Conservation (phyloP, 2,329 filamentous ascomycete genomes). For the Ceratocystiopsis sp. region DNA sequence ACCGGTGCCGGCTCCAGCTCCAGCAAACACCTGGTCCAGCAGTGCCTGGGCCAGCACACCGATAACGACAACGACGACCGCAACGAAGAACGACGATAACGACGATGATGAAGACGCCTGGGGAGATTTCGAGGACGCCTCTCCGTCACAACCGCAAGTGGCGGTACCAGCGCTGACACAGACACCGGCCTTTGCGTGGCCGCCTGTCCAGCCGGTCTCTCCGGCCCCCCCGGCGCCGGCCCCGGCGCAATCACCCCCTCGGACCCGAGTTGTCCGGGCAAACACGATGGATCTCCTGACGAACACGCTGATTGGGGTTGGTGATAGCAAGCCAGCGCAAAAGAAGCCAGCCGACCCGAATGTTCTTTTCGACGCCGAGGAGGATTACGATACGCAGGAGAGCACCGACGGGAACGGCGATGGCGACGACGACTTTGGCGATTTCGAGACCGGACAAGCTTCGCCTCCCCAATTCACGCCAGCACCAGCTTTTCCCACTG, state of each 20-base stretch:
- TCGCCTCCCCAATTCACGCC: no score
- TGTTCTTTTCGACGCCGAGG: constrained; percentile 49
- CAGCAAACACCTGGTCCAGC: background rate
- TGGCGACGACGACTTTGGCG: constrained; percentile 12
- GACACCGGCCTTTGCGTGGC: constrained; percentile 2
- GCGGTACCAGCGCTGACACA: constrained; percentile 1
- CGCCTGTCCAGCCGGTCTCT: constrained; percentile 1
- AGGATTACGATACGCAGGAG: constrained; percentile 17
- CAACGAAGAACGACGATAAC: background rate
- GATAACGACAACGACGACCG: constrained; percentile 9
- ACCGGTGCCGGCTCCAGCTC: constrained; percentile 1
- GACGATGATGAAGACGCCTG: constrained; percentile 44
- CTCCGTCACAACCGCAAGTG: constrained; percentile 11
- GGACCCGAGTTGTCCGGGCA: constrained; percentile 23
- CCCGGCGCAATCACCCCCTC: constrained; percentile 10
- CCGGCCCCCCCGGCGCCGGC: constrained; percentile 1
- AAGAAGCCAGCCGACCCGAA: constrained; percentile 24
- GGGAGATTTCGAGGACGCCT: constrained; percentile 49
- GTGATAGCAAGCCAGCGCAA: constrained; percentile 3
- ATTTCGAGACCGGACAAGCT: constrained; percentile 13
- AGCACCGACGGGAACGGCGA: constrained; percentile 20
- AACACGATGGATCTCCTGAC: constrained; percentile 36
- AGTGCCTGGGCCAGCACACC: constrained; percentile 5
- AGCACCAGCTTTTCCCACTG: background rate
- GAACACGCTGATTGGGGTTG: constrained; percentile 30